These are phyloP conservation scores for Echeveria elegans DNA, from an alignment of 164 flowering plant genomes.

Conservation along the genomic window DNA sequence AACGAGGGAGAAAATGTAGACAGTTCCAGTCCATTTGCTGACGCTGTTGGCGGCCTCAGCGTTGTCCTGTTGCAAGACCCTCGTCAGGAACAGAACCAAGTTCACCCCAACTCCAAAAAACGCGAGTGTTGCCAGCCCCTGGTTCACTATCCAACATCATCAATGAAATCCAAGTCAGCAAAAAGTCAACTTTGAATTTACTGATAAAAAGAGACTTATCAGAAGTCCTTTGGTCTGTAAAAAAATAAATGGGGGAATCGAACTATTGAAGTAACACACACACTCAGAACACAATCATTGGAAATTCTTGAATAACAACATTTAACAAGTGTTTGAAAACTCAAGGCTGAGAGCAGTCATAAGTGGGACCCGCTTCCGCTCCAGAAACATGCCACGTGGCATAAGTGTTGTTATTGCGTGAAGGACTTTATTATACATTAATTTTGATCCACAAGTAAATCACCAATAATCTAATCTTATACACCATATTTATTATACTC, in stretches of 20 bases:
- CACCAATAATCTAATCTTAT: background rate
- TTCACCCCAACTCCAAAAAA: slow-evolving; percentile 5
- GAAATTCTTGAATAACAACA: background rate
- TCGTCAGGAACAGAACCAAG: background rate
- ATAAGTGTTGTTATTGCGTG: background rate
- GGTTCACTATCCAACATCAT: background rate
- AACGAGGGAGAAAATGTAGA: background rate
- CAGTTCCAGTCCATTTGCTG: slow-evolving; percentile 3
- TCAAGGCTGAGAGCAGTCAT: background rate
- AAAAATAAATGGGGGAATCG: too few species aligned
- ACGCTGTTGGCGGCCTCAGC: slow-evolving; percentile 2
- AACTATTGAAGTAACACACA: too few species aligned
- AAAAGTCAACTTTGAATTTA: background rate
- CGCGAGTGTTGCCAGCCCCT: slow-evolving; percentile 1
- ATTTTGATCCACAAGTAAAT: background rate
- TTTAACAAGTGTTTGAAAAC: background rate
- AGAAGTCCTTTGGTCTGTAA: too few species aligned
- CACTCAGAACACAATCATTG: background rate
- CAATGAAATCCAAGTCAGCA: background rate
- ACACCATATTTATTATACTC: too few species aligned
- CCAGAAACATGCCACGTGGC: background rate
- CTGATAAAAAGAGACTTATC: too few species aligned
- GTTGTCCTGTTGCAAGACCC: slow-evolving; percentile 4
- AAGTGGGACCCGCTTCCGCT: background rate
- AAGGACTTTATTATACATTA: background rate